A percentile compares a stretch with the other conserved stretches of the same genome.
phyloP scores from a whole-genome alignment of 164 flowering plant genomes.

The Nymphaea thermarum region DNA sequence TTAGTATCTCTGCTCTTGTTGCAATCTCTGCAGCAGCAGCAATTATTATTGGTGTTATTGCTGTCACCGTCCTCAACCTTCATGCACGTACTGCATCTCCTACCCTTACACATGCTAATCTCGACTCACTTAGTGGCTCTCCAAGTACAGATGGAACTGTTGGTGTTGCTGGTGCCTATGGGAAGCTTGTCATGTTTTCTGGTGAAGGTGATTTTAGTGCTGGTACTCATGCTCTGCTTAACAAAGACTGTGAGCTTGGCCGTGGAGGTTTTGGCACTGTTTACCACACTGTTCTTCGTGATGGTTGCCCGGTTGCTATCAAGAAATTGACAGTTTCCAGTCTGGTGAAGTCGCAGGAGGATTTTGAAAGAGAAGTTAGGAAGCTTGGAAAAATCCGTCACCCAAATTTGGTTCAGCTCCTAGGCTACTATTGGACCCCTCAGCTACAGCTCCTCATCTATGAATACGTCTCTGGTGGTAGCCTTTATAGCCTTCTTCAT shows the following conservation, averaged over 20 bases:
- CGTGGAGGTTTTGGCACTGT: constrained; percentile 97
- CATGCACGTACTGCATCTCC: constrained; percentile 54
- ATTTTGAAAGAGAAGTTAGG: constrained; percentile 77
- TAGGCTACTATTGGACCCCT: constrained; percentile 96
- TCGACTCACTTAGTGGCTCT: constrained; percentile 54
- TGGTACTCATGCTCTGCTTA: constrained; percentile 75
- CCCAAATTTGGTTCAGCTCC: constrained; percentile 59
- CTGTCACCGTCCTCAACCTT: constrained; percentile 74
- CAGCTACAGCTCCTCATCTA: constrained; percentile 79
- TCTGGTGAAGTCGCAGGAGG: constrained; percentile 77
- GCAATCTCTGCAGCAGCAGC: constrained; percentile 92
- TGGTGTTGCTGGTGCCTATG: constrained; percentile 15
- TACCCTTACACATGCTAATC: constrained; percentile 36
- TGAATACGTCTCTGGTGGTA: constrained; percentile 66
- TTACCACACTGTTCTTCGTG: constrained; percentile 53
- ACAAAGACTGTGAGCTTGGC: constrained; percentile 88
- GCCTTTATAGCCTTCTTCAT: constrained; percentile 68
- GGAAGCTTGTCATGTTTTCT: constrained; percentile 84
- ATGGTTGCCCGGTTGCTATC: constrained; percentile 74
- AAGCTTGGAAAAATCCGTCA: constrained; percentile 69
- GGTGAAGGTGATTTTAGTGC: constrained; percentile 72
- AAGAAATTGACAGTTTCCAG: constrained; percentile 83
- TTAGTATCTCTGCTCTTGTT: constrained; percentile 87
- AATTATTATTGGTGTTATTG: constrained; percentile 76
- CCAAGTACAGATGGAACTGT: constrained; percentile 66